Evolutionary conservation across 768 basidiomycete genomes (phyloP).

Genomic region (Rhodosporidiobolus sp.): DNA sequence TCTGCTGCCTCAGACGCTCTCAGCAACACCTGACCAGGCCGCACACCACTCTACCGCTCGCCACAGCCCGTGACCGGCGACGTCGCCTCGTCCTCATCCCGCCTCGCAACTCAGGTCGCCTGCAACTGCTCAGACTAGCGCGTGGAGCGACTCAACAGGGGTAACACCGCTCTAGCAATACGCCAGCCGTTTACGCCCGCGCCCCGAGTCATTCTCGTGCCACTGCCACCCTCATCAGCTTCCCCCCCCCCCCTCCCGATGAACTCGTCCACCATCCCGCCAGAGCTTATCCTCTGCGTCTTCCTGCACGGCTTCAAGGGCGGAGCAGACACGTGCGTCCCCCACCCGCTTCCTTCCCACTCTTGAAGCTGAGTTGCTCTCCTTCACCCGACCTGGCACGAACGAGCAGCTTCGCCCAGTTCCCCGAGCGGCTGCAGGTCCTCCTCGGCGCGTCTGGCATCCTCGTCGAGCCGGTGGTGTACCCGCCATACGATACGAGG

Average conservation of each 20-base stretch:
- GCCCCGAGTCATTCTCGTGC: background rate
- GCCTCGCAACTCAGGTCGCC: background rate
- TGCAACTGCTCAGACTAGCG: background rate
- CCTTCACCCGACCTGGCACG: background rate
- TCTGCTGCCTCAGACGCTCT: no score
- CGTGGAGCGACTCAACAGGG: background rate
- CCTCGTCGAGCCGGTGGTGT: constrained; percentile 26
- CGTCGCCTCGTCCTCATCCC: background rate
- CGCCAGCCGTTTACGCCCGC: no score
- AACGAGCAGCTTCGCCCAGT: constrained; percentile 23
- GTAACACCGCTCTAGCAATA: background rate
- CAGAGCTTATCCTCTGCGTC: constrained; percentile 17
- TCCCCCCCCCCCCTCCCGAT: no score
- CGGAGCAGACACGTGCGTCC: constrained; percentile 30
- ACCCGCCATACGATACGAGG: constrained; percentile 38
- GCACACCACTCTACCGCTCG: no score
- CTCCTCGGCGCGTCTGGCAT: constrained; percentile 8
- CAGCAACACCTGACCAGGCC: no score
- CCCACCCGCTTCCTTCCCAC: no score
- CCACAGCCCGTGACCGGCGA: background rate
- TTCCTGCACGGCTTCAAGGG: constrained; percentile 41
- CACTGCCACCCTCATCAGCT: background rate
- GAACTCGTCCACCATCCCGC: background rate
- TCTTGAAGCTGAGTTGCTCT: background rate
- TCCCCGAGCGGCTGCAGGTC: constrained; percentile 23